A percentile compares a stretch with the other conserved stretches of the same genome.
phyloP scores from a whole-genome alignment of 2,329 filamentous ascomycete species.

The Epichloe festucae region DNA sequence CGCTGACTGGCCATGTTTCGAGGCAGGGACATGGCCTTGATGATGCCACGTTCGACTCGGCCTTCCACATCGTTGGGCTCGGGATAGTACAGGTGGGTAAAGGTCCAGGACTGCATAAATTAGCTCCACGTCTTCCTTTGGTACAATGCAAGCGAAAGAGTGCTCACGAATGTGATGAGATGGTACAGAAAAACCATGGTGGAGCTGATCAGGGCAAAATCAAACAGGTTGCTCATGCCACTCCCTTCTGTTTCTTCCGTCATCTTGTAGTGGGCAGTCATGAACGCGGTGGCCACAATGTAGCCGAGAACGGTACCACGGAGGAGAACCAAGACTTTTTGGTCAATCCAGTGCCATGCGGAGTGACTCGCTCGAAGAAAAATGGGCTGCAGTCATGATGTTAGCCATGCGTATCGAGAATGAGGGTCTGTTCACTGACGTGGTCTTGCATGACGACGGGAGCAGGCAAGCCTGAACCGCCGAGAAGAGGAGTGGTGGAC shows the following conservation, averaged over 20 bases:
- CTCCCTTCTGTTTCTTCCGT: constrained; percentile 25
- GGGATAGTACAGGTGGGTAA: constrained; percentile 37
- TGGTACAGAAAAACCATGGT: constrained; percentile 32
- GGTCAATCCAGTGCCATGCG: constrained; percentile 33
- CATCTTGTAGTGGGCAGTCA: constrained; percentile 34
- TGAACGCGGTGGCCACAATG: constrained; percentile 26
- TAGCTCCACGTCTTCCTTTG: background rate
- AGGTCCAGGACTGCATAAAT: constrained; percentile 32
- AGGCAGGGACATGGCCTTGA: constrained; percentile 32
- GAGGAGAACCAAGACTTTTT: constrained; percentile 30
- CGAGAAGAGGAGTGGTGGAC: constrained; percentile 22
- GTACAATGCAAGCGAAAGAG: background rate
- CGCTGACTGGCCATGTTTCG: constrained; percentile 25
- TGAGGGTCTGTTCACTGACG: constrained; percentile 10
- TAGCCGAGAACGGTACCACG: constrained; percentile 31
- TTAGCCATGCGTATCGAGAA: background rate
- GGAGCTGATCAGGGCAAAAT: constrained; percentile 35
- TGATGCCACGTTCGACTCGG: constrained; percentile 22
- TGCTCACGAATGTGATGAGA: constrained; percentile 30
- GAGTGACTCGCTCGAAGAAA: constrained; percentile 40
- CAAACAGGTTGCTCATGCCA: constrained; percentile 31
- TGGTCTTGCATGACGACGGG: constrained; percentile 23
- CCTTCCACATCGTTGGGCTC: constrained; percentile 24
- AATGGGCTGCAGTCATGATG: constrained; percentile 26
- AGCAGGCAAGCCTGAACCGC: constrained; percentile 17